Evolutionary conservation across 2,329 filamentous ascomycete genomes (phyloP).

Genomic region (Pseudogymnoascus sp.): DNA sequence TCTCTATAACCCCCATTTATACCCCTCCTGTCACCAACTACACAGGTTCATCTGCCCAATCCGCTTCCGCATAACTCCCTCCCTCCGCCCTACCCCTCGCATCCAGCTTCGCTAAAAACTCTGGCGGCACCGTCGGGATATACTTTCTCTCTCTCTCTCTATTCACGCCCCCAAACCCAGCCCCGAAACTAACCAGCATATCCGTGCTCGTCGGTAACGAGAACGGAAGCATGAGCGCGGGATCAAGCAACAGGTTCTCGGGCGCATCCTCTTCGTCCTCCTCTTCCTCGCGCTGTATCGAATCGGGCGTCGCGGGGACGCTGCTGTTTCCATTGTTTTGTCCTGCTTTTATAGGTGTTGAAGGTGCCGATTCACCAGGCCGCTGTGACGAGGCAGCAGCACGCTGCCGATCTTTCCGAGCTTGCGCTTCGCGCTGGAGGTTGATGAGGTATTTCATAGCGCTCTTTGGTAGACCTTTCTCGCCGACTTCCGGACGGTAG

Average conservation of each 20-base stretch:
- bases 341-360: constrained; percentile 35
- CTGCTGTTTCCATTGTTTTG: constrained; percentile 29
- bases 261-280: constrained; percentile 59
- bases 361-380: constrained; percentile 31
- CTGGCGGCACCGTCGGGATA: constrained; percentile 86
- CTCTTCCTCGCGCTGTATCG: constrained; percentile 19
- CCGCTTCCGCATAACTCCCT: not conserved
- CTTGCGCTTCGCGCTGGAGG: constrained; percentile 65
- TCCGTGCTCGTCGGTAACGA: constrained; percentile 92
- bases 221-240: constrained; percentile 87
- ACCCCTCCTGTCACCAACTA: not conserved
- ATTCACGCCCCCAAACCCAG: constrained; percentile 88
- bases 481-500: constrained; percentile 89
- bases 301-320: constrained; percentile 34
- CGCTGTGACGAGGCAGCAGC: constrained; percentile 39
- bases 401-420: constrained; percentile 46
- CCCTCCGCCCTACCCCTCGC: constrained; percentile 20
- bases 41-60: constrained; percentile 2
- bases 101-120: constrained; percentile 86
- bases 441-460: constrained; percentile 78
- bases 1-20: not conserved
- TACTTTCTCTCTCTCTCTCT: constrained; percentile 89
- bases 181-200: constrained; percentile 92
- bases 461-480: constrained; percentile 82
- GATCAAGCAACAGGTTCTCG: constrained; percentile 73